These are phyloP conservation scores for Stachybotrys echinatus DNA, from an alignment of 2,329 filamentous ascomycete species.

Conservation along the genomic window DNA sequence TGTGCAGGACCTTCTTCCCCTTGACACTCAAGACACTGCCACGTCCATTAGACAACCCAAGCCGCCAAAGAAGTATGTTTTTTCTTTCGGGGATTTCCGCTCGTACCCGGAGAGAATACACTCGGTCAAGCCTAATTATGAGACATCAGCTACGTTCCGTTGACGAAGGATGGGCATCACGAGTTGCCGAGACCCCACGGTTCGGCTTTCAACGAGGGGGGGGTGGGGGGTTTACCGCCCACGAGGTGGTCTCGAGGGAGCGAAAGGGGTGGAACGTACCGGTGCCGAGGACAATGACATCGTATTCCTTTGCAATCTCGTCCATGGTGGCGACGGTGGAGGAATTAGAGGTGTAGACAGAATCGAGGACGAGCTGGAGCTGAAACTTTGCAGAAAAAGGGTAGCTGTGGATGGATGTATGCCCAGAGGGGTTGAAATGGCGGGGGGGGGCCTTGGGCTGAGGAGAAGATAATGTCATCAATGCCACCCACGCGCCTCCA, in stretches of 20 bases:
- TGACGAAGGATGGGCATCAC: conserved; percentile 11
- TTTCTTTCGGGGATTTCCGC: background rate
- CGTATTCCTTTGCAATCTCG: conserved; percentile 97
- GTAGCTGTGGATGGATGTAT: background rate
- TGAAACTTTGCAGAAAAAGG: background rate
- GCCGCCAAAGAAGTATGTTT: too few relatives aligned
- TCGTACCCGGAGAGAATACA: conserved; percentile 94
- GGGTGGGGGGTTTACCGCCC: background rate
- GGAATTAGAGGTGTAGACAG: conserved; percentile 4
- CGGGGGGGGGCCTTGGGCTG: background rate
- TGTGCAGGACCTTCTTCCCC: conserved; percentile 98
- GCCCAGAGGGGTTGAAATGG: conserved; percentile 1
- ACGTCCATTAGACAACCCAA: background rate
- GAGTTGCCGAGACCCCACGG: background rate
- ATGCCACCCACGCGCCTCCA: background rate
- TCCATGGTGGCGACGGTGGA: conserved; percentile 59
- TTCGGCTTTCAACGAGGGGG: background rate
- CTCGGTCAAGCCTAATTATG: conserved; percentile 80
- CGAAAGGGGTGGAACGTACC: conserved; percentile 60
- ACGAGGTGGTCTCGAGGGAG: too few relatives aligned
- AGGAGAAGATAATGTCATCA: background rate
- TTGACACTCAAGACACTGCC: conserved; percentile 86
- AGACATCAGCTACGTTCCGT: conserved; percentile 8
- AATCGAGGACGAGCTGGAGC: conserved; percentile 7
- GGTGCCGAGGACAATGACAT: conserved; percentile 97